phyloP scores from a whole-genome alignment of 179 eudicot species.

The Nepenthes alata region DNA sequence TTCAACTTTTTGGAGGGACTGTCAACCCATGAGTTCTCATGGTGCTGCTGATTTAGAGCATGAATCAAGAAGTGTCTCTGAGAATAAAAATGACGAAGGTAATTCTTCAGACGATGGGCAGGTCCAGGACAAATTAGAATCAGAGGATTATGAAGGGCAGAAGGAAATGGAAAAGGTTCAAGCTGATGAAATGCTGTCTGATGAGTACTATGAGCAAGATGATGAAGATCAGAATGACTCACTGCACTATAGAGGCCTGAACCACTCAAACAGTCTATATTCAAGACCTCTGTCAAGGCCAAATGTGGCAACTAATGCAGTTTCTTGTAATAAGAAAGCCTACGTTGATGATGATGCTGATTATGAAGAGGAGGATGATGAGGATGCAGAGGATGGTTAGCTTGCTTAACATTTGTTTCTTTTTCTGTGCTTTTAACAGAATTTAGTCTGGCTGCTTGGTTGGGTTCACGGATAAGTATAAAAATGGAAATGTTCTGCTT shows the following conservation, averaged over 20 bases:
- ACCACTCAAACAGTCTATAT: conserved; percentile 21
- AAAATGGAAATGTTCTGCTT: background rate
- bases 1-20: conserved; percentile 62
- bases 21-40: conserved; percentile 36
- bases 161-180: conserved; percentile 45
- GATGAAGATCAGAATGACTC: conserved; percentile 73
- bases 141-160: conserved; percentile 36
- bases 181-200: conserved; percentile 89
- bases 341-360: conserved; percentile 36
- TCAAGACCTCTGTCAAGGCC: conserved; percentile 37
- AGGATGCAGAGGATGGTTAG: conserved; percentile 51
- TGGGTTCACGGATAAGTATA: background rate
- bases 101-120: conserved; percentile 44
- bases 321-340: conserved; percentile 28
- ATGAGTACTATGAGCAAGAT: conserved; percentile 95
- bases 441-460: background rate
- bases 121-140: conserved; percentile 36
- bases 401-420: background rate
- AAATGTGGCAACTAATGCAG: conserved; percentile 16
- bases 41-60: conserved; percentile 36
- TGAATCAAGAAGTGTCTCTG: conserved; percentile 73
- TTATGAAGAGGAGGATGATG: conserved; percentile 54
- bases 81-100: conserved; percentile 49
- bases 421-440: background rate
- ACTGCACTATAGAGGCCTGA: conserved; percentile 32